Percentiles rank a stretch among this genome's conserved stretches.
Evolutionary conservation across 768 basidiomycete genomes (phyloP).

Genomic region (Leccinellum albellum): DNA sequence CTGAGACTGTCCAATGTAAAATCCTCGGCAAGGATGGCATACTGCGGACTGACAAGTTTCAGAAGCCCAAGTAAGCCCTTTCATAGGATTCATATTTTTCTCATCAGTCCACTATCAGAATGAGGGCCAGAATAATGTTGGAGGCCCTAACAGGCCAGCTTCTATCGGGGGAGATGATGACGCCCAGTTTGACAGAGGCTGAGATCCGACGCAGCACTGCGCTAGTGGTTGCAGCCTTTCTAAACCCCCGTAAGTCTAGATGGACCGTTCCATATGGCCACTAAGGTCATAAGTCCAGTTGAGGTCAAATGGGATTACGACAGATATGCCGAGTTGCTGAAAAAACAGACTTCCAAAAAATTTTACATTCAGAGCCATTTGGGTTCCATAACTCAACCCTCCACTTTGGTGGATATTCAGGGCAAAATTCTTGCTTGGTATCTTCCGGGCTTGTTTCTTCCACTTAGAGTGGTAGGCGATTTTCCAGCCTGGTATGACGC

Average conservation of each 20-base stretch:
- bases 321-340: not conserved
- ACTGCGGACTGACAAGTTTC: no score
- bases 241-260: not conserved
- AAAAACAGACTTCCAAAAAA: not conserved
- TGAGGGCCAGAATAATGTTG: no score
- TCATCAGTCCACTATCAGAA: no score
- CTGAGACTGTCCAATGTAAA: no score
- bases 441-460: not conserved
- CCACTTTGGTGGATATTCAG: not conserved
- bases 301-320: not conserved
- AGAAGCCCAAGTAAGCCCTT: no score
- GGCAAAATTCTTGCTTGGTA: not conserved
- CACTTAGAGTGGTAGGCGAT: not conserved
- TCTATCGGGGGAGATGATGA: not conserved
- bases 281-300: not conserved
- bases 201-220: not conserved
- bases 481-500: no score
- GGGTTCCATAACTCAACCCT: not conserved
- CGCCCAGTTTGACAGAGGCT: not conserved
- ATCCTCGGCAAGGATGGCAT: no score
- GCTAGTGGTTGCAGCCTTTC: not conserved
- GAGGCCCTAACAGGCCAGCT: no score
- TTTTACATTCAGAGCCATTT: not conserved
- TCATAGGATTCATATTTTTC: no score
- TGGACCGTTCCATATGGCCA: not conserved